Percentiles rank a stretch among this genome's conserved stretches.
These are phyloP conservation scores for Imleria badia DNA, from an alignment of 768 basidiomycete species.

Conservation along the genomic window DNA sequence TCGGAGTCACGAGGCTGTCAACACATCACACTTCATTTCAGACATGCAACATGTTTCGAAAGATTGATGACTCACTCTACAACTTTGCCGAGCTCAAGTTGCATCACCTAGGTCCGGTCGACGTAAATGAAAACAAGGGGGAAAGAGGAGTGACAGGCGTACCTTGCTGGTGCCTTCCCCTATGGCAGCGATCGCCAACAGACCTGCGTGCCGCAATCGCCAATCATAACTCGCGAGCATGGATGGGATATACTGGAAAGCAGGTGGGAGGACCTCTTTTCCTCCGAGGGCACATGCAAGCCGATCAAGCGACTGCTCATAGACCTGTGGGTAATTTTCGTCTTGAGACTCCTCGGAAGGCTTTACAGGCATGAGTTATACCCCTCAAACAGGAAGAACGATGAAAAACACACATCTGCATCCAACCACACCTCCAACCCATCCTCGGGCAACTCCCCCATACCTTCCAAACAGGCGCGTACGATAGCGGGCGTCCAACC, in stretches of 20 bases:
- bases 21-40: neutral
- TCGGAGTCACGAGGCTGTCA: conserved; percentile 66
- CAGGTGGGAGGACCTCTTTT: conserved; percentile 68
- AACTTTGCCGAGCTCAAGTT: conserved; percentile 78
- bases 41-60: neutral
- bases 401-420: conserved; percentile 61
- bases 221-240: conserved; percentile 84
- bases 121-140: neutral
- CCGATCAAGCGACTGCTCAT: conserved; percentile 82
- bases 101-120: conserved; percentile 55
- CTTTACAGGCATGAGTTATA: conserved; percentile 34
- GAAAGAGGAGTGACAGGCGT: neutral
- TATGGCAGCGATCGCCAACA: conserved; percentile 85
- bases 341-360: conserved; percentile 61
- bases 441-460: conserved; percentile 74
- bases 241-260: conserved; percentile 80
- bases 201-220: conserved; percentile 79
- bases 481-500: conserved; percentile 75
- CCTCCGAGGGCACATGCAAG: conserved; percentile 81
- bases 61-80: conserved; percentile 56
- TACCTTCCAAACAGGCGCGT: conserved; percentile 76
- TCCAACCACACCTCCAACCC: conserved; percentile 60
- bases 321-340: conserved; percentile 69
- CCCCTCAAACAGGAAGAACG: conserved; percentile 10
- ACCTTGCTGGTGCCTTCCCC: conserved; percentile 82